These are phyloP conservation scores for Hanseniaspora lachancei DNA, from an alignment of 805 yeast species.

Conservation along the genomic window DNA sequence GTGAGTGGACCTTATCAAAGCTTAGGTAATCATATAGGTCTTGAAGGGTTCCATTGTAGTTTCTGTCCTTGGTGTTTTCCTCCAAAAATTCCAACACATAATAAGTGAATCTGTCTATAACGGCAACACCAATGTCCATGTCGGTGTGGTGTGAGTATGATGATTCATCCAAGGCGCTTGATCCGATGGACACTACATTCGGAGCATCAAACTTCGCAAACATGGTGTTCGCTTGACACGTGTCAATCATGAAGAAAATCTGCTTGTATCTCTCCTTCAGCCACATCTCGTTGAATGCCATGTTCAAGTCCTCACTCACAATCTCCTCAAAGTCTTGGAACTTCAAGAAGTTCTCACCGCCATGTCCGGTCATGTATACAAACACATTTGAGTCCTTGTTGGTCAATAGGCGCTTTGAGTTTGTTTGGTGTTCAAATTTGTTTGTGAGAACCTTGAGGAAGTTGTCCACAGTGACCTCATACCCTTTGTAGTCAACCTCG, in stretches of 20 bases:
- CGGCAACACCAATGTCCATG: constrained; percentile 91
- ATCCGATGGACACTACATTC: constrained; percentile 82
- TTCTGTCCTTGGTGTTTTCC: constrained; percentile 44
- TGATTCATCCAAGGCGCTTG: constrained; percentile 73
- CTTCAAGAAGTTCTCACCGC: constrained; percentile 92
- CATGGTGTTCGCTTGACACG: constrained; percentile 98
- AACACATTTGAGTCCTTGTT: constrained; percentile 91
- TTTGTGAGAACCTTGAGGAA: constrained; percentile 86
- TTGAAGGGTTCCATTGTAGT: constrained; percentile 60
- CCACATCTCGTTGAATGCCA: constrained; percentile 93
- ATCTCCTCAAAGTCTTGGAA: constrained; percentile 98
- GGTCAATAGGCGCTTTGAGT: constrained; percentile 77
- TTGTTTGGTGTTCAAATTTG: constrained; percentile 90
- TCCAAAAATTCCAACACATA: constrained; percentile 82
- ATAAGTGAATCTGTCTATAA: constrained; percentile 91
- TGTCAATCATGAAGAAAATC: constrained; percentile 93
- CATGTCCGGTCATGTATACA: constrained; percentile 95
- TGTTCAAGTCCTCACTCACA: constrained; percentile 88
- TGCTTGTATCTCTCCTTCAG: constrained; percentile 92
- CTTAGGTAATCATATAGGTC: constrained; percentile 78
- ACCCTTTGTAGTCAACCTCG: constrained; percentile 94
- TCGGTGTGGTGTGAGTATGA: constrained; percentile 95
- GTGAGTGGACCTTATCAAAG: constrained; percentile 73
- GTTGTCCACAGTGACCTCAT: constrained; percentile 95
- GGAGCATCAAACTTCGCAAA: constrained; percentile 85